Base-by-base conservation (phyloP, 148 eudicot genomes). In the Tetragonia tetragonoides region DNA sequence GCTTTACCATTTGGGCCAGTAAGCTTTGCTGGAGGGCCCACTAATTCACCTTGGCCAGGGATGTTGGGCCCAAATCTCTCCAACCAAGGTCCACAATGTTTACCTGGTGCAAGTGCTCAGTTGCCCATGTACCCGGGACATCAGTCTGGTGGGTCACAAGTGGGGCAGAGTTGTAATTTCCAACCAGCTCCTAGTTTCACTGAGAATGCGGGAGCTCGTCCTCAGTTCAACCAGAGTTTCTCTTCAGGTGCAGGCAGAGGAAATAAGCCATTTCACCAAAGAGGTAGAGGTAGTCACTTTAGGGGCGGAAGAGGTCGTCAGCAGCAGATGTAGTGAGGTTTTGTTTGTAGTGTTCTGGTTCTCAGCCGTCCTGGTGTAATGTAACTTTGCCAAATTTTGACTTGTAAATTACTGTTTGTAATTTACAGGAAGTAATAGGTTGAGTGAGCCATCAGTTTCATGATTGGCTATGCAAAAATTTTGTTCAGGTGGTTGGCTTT, bases 281-380 rank as follows among this genome's bases (percentile, higher is more conserved):
- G 90, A 47, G 89, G 98, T 15, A n/a, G 56, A 68, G 91, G 89
- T 34, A 91, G 89, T 41, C 34, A 28, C 34, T 87, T 74, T 75
- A 87, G 91, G 67, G 83, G 90, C 42, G 85, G 92, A 53, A 88
- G 95, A 81, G 89, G 92, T 54, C 84, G 84, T 46, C 8, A 40
- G 47, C 14, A 46, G 54, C 46, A 28, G 34, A 0, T 70, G 21
- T 49, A 78, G 76, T 46, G 69, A 11, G 80, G 23, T 23, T n/a
- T 20, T n/a, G n/a, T 75, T 68, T 56, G 59, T 68, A 4, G 28
- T 69, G 44, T 39, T 77, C 4, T 42, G 23, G 41, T 57, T 57
- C 16, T 56, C 37, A 21, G 21, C 61, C 56, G 46, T 70, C 23
- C 23, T 16, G 56, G 18, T 34, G 34, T 60, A 59, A 57, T 10